These are phyloP conservation scores for Globisporangium takayamanum DNA, from an alignment of 352 stramenopile species.

Conservation along the genomic window DNA sequence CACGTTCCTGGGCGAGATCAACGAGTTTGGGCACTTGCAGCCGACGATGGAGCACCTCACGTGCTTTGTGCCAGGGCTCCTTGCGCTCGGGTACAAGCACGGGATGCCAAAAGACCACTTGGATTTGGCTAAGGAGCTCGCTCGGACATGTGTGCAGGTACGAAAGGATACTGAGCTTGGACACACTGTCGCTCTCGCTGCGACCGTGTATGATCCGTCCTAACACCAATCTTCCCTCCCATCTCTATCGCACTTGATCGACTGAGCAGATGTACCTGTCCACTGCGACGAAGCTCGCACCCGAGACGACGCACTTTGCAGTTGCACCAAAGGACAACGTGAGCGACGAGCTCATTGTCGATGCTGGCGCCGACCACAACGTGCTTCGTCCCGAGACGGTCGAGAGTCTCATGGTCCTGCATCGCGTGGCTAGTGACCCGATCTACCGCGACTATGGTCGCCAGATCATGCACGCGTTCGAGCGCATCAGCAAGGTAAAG, in stretches of 20 bases:
- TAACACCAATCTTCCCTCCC: too few species aligned
- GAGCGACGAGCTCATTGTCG: neutral
- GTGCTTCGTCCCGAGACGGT: constrained; percentile 80
- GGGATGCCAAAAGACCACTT: constrained; percentile 52
- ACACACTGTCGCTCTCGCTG: too few species aligned
- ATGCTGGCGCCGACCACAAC: constrained; percentile 40
- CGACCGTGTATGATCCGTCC: too few species aligned
- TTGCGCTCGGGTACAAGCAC: constrained; percentile 59
- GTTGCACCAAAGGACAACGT: neutral
- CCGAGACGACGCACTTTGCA: constrained; percentile 63
- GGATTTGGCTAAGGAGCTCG: constrained; percentile 61
- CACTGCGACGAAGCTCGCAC: constrained; percentile 46
- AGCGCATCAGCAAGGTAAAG: constrained; percentile 44
- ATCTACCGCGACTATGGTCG: constrained; percentile 77
- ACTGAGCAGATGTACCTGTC: constrained; percentile 56
- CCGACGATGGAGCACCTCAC: constrained; percentile 79
- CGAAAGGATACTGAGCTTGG: too few species aligned
- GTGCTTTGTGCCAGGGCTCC: constrained; percentile 83
- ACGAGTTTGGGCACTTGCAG: constrained; percentile 17
- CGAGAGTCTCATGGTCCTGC: constrained; percentile 86
- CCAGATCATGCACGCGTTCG: constrained; percentile 68
- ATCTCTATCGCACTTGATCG: too few species aligned
- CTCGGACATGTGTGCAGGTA: constrained; percentile 66
- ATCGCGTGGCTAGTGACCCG: constrained; percentile 72
- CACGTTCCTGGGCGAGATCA: constrained; percentile 39